A percentile compares a stretch with the other conserved stretches of the same genome.
These are phyloP conservation scores for Solanum acaule DNA, from an alignment of 257 asterid species.

Conservation along the genomic window DNA sequence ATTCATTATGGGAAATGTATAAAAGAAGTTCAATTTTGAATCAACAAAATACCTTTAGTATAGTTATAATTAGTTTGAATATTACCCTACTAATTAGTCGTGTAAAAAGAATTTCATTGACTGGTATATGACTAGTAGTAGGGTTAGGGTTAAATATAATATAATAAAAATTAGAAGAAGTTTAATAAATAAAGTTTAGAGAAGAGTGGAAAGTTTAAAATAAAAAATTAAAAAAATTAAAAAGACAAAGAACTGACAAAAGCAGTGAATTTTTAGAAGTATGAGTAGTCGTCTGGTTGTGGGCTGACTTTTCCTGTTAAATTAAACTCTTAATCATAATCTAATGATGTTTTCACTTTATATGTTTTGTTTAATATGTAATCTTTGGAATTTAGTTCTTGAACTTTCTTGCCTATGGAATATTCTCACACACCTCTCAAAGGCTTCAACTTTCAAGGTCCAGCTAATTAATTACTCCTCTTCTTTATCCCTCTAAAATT, in stretches of 20 bases:
- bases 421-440: conserved; percentile 54
- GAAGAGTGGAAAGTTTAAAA: too few species aligned
- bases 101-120: not conserved
- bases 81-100: not conserved
- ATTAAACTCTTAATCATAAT: conserved; percentile 50
- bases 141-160: not conserved
- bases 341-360: conserved; percentile 61
- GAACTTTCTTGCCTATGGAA: conserved; percentile 55
- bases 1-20: not conserved
- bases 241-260: conserved; percentile 45
- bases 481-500: not conserved
- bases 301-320: conserved; percentile 74
- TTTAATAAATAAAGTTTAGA: too few species aligned
- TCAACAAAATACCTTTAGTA: not conserved
- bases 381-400: conserved; percentile 76
- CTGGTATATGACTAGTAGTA: not conserved
- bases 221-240: not conserved
- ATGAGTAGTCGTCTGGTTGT: conserved; percentile 66
- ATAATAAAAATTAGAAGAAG: not conserved
- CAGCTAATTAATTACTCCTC: conserved; percentile 18
- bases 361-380: conserved; percentile 41
- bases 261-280: conserved; percentile 74
- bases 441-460: conserved; percentile 65
- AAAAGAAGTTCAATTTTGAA: not conserved
- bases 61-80: not conserved